Evolutionary conservation across 768 basidiomycete genomes (phyloP), one percentile per base, ranked within the genome.

Genomic region (Psilocybe cyanescens): DNA sequence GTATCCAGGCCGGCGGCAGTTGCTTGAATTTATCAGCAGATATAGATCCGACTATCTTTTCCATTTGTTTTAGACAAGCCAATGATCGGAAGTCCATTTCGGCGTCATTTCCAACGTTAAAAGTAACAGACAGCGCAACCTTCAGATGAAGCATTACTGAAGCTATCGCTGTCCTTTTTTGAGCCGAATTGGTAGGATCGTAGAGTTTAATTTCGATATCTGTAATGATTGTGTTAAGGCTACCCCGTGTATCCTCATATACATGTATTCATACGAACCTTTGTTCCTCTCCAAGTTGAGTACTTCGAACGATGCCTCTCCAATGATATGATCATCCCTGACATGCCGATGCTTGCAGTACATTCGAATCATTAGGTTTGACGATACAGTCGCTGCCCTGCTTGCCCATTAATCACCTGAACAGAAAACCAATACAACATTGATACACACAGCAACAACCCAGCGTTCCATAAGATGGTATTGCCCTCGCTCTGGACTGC

Each of bases 111-210:
- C 28, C 37, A 8, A 16, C 16, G 7, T 55, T 45, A n/a, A 55
- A 55, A n/a, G 41, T 55, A 3, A 55, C 55, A 16, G 55, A 44
- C 28, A 55, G 19, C 19, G 55, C 55, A 6, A 45, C 55, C 28
- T 45, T 39, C 14, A 55, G 16, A 11, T 31, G 41, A 11, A 55
- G 41, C 4, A 39, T 55, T 12, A 55, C 19, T 29, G n/a, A 55
- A 7, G 33, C 55, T 19, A 28, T 12, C 8, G 19, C 19, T 9
- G 29, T 8, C 11, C 8, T 24, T 29, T 55, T 29, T 44, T 30
- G 37, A n/a, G 55, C 39, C 8, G 41, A 28, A 6, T 30, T 30
- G n/a, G 11, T 30, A n/a, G 55, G 55, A 29, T 8, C 39, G 28
- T 28, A 14, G 28, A 55, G 39, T 24, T 33, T 9, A 24, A 55